Evolutionary conservation across 202 grass and related monocot genomes (phyloP), one percentile per base, ranked within the genome.

Genomic region (Bolboschoenoplectus hybrid): DNA sequence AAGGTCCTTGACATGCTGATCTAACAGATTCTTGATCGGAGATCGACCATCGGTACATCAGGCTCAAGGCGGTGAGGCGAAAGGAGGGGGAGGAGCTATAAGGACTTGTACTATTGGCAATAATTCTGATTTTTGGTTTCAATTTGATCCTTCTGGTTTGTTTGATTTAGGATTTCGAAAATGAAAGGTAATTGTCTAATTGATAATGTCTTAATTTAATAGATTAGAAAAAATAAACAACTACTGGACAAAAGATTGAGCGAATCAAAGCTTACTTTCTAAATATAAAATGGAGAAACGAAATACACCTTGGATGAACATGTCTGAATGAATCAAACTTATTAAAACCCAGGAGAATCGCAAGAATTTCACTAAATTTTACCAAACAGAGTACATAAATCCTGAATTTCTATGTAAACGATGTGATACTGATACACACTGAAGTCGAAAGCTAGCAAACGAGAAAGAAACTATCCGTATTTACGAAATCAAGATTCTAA

Each of bases 1-100:
- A 9, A 92, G 44, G 46, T 87, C 81, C 74, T 82, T 65, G 52
- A 94, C 45, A 40, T 90, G 77, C 10, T 61, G 44, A 51, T 88
- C 80, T 41, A 40, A 44, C 5, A 82, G 3, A 57, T 88, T 63
- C 87, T 52, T 26, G 75, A 91, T 91, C 0, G 51, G 84, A 11
- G 1, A 26, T 89, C 89, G 87, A 81, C 17, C 7, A 0, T 7
- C 1, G 0, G 35, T 56, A 26, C 32, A 36, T 53, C 7, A 34
- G 76, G 10, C 11, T 80, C 38, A 5, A 41, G 76, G 6, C 0
- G 20, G 53, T 5, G 20, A 61, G 76, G 32, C 10, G 53, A 40
- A 61, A 60, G 20, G 35, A 16, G 40, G 11, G 0, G 9, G 3
- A 58, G 34, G 12, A 57, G 35, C 9, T 38, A 77, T 11, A 41